These are phyloP conservation scores for Knoxia roxburghii DNA, from an alignment of 257 asterid species.

Conservation along the genomic window DNA sequence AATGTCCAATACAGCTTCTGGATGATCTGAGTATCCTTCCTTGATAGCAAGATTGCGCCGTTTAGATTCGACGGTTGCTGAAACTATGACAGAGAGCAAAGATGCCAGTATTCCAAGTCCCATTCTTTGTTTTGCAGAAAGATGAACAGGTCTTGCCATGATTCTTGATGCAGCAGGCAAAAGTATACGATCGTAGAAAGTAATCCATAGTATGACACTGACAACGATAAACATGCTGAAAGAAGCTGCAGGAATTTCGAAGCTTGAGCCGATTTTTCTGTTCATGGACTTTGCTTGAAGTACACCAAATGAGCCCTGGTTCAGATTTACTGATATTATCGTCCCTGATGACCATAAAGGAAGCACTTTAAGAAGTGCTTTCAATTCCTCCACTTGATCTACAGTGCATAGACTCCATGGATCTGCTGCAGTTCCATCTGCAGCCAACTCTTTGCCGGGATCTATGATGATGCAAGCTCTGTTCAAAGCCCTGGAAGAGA, in stretches of 20 bases:
- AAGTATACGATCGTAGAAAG: conserved; percentile 44
- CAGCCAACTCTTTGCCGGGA: conserved; percentile 30
- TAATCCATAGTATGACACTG: conserved; percentile 46
- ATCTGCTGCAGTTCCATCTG: conserved; percentile 35
- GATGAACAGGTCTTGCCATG: conserved; percentile 30
- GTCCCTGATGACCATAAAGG: conserved; percentile 72
- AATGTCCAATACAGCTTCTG: conserved; percentile 20
- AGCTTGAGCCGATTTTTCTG: conserved; percentile 39
- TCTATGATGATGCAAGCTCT: conserved; percentile 61
- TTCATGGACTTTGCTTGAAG: conserved; percentile 67
- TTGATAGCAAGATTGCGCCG: conserved; percentile 30
- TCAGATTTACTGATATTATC: conserved; percentile 37
- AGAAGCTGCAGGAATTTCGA: conserved; percentile 69
- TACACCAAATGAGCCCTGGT: conserved; percentile 48
- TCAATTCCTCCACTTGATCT: conserved; percentile 75
- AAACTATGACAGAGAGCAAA: conserved; percentile 36
- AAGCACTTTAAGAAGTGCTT: conserved; percentile 43
- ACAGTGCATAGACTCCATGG: conserved; percentile 63
- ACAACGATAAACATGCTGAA: conserved; percentile 35
- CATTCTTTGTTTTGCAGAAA: conserved; percentile 50
- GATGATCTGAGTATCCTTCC: conserved; percentile 21
- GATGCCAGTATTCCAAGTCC: conserved; percentile 60
- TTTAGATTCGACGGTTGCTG: conserved; percentile 44
- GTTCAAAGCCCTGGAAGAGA: conserved; percentile 51
- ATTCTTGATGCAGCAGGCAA: conserved; percentile 54